Percentiles rank a stretch among this genome's conserved stretches.
Evolutionary conservation across 192 early-diverging fungal species (phyloP).

Genomic region (Gamsiella multidivaricata): DNA sequence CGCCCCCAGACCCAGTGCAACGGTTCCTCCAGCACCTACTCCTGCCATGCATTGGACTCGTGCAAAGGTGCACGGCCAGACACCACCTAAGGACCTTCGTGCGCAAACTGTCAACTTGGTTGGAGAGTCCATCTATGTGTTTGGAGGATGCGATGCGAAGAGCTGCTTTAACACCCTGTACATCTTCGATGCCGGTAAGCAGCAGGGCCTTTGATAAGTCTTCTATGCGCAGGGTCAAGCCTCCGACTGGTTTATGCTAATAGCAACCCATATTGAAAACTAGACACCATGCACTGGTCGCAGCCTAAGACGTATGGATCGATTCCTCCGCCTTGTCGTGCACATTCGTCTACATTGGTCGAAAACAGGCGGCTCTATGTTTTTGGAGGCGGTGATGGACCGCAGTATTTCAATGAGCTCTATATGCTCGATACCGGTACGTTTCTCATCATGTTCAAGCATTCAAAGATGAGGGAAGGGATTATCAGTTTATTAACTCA

Average conservation of each 20-base stretch:
- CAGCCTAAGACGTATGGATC: constrained; percentile 74
- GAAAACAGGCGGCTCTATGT: constrained; percentile 69
- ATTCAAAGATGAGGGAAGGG: not conserved
- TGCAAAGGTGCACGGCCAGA: constrained; percentile 66
- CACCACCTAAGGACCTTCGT: constrained; percentile 72
- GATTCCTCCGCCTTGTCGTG: constrained; percentile 80
- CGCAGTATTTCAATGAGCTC: constrained; percentile 83
- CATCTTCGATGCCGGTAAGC: constrained; percentile 78
- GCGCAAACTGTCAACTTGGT: constrained; percentile 84
- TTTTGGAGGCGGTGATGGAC: constrained; percentile 91
- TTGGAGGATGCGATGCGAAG: constrained; percentile 86
- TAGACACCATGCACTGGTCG: constrained; percentile 87
- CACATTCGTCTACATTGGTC: constrained; percentile 81
- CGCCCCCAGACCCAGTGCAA: constrained; percentile 29
- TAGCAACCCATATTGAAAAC: not conserved
- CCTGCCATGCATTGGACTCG: constrained; percentile 88
- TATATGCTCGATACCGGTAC: constrained; percentile 82
- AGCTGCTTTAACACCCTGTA: constrained; percentile 82
- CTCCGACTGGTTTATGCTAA: not conserved
- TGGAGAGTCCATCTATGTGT: constrained; percentile 81
- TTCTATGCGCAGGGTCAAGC: too few species aligned
- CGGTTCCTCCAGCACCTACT: constrained; percentile 69
- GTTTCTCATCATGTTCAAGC: not conserved
- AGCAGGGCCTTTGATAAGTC: not conserved
- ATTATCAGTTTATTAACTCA: not conserved